Conservation (phyloP, 495 filamentous ascomycete genomes). For the Penicillium nucicola region DNA sequence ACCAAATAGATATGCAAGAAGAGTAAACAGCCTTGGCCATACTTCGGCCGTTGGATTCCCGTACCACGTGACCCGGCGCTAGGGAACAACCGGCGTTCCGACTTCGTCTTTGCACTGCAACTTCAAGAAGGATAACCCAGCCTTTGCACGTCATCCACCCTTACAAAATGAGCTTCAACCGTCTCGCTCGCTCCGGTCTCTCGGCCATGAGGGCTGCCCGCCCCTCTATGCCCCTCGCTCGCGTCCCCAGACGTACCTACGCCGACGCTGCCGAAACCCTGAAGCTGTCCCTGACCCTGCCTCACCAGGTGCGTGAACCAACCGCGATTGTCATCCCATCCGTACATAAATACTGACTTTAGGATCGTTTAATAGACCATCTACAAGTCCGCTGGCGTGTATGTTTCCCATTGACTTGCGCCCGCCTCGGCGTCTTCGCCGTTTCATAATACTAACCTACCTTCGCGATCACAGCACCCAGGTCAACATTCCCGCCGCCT, state of each 20-base stretch:
- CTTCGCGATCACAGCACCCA: slow-evolving; percentile 66
- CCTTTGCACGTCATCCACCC: slow-evolving; percentile 33
- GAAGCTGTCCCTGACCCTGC: slow-evolving; percentile 93
- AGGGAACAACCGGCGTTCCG: slow-evolving; percentile 47
- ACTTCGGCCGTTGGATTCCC: slow-evolving; percentile 8
- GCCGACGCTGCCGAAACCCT: slow-evolving; percentile 97
- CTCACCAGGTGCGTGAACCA: slow-evolving; percentile 82
- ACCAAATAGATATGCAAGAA: not conserved
- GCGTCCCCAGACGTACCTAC: slow-evolving; percentile 81
- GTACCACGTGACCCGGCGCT: slow-evolving; percentile 35
- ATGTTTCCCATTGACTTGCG: slow-evolving; percentile 20
- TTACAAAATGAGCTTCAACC: slow-evolving; percentile 82
- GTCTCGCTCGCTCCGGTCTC: slow-evolving; percentile 82
- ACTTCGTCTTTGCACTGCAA: slow-evolving; percentile 47
- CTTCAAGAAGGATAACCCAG: slow-evolving; percentile 40
- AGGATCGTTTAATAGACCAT: slow-evolving; percentile 51
- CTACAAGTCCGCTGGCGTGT: slow-evolving; percentile 76
- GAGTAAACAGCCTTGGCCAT: slow-evolving; percentile 3
- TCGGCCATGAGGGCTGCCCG: slow-evolving; percentile 49
- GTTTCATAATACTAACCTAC: slow-evolving; percentile 33
- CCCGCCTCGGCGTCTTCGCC: slow-evolving; percentile 6
- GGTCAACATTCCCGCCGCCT: slow-evolving; percentile 98
- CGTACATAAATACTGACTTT: slow-evolving; percentile 20
- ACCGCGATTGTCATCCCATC: slow-evolving; percentile 5
- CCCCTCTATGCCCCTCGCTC: slow-evolving; percentile 63